Conservation (phyloP, 1,139 yeast species). For the Magnusiomyces tetraspermus region DNA sequence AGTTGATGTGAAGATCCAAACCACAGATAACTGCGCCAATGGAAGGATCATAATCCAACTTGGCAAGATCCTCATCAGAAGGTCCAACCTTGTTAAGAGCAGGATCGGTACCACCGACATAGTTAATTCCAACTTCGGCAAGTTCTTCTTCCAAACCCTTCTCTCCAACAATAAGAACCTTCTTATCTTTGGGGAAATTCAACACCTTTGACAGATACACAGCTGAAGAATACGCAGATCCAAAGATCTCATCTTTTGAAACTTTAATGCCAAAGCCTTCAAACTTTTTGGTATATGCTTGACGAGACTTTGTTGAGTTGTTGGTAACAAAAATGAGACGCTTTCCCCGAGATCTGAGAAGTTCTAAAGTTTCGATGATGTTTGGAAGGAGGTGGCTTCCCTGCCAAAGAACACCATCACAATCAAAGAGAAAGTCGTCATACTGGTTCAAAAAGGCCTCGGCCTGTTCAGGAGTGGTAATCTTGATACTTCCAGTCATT, state of each 20-base stretch:
- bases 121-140: conserved; percentile 52
- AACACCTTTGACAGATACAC: conserved; percentile 71
- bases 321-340: conserved; percentile 80
- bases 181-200: conserved; percentile 59
- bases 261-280: conserved; percentile 61
- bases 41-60: conserved; percentile 55
- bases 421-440: conserved; percentile 82
- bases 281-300: conserved; percentile 67
- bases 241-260: conserved; percentile 68
- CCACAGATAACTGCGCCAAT: conserved; percentile 90
- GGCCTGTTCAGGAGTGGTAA: conserved; percentile 42
- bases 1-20: conserved; percentile 67
- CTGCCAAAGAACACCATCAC: conserved; percentile 89
- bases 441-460: conserved; percentile 48
- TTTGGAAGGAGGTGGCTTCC: conserved; percentile 68
- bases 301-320: conserved; percentile 62
- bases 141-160: conserved; percentile 71
- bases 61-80: conserved; percentile 29
- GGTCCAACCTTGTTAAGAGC: conserved; percentile 28
- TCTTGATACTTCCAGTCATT: conserved; percentile 33
- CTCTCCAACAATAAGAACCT: conserved; percentile 83
- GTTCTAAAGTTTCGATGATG: conserved; percentile 55
- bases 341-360: conserved; percentile 47
- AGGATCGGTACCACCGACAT: conserved; percentile 64
- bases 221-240: conserved; percentile 88